A percentile compares a stretch with the other conserved stretches of the same genome.
phyloP scores from a whole-genome alignment of 2,329 filamentous ascomycete species.

The Daldinia eschscholtzii region DNA sequence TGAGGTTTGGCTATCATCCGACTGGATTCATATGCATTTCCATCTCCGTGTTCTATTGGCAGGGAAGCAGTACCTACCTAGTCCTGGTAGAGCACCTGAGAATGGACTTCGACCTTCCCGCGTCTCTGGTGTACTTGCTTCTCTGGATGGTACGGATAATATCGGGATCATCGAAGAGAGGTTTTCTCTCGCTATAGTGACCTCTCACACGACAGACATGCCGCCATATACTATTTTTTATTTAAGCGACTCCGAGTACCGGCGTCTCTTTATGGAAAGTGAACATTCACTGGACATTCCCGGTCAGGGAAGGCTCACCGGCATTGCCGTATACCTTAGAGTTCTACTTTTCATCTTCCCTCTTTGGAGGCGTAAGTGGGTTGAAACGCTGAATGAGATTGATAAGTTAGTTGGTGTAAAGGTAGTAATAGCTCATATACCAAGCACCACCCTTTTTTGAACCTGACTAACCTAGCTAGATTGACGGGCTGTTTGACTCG shows the following conservation, averaged over 20 bases:
- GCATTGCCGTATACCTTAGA: constrained; percentile 33
- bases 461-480: constrained; percentile 13
- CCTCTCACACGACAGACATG: constrained; percentile 28
- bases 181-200: constrained; percentile 33
- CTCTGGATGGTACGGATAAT: constrained; percentile 26
- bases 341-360: constrained; percentile 28
- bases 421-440: constrained; percentile 9
- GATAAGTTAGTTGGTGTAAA: constrained; percentile 35
- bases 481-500: constrained; percentile 33
- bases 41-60: constrained; percentile 35
- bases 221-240: constrained; percentile 37
- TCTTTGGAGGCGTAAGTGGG: constrained; percentile 35
- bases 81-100: constrained; percentile 1
- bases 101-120: constrained; percentile 35
- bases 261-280: constrained; percentile 37
- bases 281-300: constrained; percentile 31
- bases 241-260: constrained; percentile 33
- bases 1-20: constrained; percentile 34
- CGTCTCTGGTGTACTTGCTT: constrained; percentile 25
- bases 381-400: constrained; percentile 33
- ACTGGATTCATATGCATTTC: constrained; percentile 37
- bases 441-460: background rate
- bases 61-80: constrained; percentile 23
- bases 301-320: constrained; percentile 27
- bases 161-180: constrained; percentile 35